Evolutionary conservation across 116 monocot species (phyloP), one percentile per base, ranked within the genome.

Genomic region (Zostera marina): DNA sequence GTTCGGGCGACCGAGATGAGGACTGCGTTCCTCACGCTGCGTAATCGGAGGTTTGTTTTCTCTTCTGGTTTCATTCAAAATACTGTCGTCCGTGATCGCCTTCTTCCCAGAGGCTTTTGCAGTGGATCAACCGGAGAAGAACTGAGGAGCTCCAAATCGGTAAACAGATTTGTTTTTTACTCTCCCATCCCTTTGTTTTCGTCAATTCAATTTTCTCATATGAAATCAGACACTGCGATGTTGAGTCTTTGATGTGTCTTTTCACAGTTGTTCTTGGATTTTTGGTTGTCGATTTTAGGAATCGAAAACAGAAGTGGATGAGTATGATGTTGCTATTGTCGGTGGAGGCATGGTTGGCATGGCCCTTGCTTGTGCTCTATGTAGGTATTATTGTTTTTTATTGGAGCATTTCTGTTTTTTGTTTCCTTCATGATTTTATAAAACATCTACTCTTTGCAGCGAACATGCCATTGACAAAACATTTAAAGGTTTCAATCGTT

Each of bases 321-420:
- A 74, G 51, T 76, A 69, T 64, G 90, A 98, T 53, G 56, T 98
- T 61, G 90, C 90, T 47, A 86, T 98, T 44, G 70, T 90, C 71
- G 90, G 98, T 58, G 98, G 90, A 66, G 90, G 98, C 76, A 98
- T 98, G 98, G 90, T 98, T 55, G 98, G 98, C 38, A 72, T 98
- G 74, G 86, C 90, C 56, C 63, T 98, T 71, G 86, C 76, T 44
- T 81, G 90, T 74, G 78, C 82, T 60, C 64, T 96, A 62, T 80
- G 96, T 96, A 96, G 66, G 79, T 87, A 68, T 65, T 66, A 25
- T 57, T 62, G 13, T 56, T 59, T 11, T 56, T 25, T 4, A 38
- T 32, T 12, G 14, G 11, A 7, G 2, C 7, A 56, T 21, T 56
- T 23, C 32, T 56, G 20, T 32, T 32, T 1, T 32, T 32, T 32